These are phyloP conservation scores for Exophiala oligosperma DNA, from an alignment of 2,329 filamentous ascomycete genomes.

Conservation along the genomic window DNA sequence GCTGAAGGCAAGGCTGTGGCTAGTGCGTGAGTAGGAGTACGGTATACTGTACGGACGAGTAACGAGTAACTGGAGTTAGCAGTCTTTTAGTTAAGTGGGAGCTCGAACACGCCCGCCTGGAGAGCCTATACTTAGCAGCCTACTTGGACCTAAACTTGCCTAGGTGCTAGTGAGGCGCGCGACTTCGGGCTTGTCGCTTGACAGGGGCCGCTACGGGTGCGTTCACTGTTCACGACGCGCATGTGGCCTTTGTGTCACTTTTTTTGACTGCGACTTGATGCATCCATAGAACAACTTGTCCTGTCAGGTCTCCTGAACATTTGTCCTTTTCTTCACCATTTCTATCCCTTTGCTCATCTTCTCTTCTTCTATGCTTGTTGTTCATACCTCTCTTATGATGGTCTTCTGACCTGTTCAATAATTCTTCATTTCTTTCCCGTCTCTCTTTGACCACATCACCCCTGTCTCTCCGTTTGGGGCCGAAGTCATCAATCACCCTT, in stretches of 20 bases:
- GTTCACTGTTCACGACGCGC: background rate
- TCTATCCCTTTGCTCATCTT: conserved; percentile 30
- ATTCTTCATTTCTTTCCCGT: conserved; percentile 33
- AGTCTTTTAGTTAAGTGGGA: no score
- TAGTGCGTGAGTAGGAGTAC: background rate
- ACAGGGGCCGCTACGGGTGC: background rate
- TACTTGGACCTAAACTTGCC: no score
- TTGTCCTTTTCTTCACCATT: conserved; percentile 25
- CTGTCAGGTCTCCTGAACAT: conserved; percentile 25
- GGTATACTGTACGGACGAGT: background rate
- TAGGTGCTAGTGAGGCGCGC: no score
- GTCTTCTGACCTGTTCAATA: conserved; percentile 37
- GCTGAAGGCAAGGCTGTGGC: background rate
- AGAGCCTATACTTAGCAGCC: no score
- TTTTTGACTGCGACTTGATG: conserved; percentile 24
- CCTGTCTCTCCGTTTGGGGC: conserved; percentile 5
- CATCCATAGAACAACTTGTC: conserved; percentile 21
- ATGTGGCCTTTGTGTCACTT: conserved; percentile 3
- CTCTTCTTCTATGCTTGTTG: conserved; percentile 22
- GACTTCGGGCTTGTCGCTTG: background rate
- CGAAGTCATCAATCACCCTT: background rate
- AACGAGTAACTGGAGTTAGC: background rate
- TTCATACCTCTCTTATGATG: conserved; percentile 12
- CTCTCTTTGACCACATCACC: conserved; percentile 33
- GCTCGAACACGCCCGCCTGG: no score